These are phyloP conservation scores for Oemleria cerasiformis DNA, from an alignment of 306 rosid species.

Conservation along the genomic window DNA sequence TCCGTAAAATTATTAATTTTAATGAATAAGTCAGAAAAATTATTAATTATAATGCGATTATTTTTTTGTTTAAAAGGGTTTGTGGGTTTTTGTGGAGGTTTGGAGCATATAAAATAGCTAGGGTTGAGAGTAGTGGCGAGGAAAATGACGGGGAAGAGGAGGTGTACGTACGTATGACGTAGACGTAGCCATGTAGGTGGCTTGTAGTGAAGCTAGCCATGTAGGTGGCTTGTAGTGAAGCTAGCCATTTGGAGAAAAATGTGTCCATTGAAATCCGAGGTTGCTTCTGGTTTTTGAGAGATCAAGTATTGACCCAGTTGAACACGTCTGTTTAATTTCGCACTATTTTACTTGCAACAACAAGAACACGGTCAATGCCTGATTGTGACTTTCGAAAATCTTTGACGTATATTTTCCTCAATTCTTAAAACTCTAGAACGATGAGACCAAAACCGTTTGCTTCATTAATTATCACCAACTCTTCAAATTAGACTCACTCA, in stretches of 20 bases:
- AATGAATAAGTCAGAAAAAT: too few relatives aligned
- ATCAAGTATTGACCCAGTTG: background rate
- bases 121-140: background rate
- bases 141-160: background rate
- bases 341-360: background rate
- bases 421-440: background rate
- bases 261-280: background rate
- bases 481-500: background rate
- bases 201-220: background rate
- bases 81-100: background rate
- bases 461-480: background rate
- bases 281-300: background rate
- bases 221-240: background rate
- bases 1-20: too few relatives aligned
- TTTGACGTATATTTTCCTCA: background rate
- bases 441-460: background rate
- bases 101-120: background rate
- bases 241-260: background rate
- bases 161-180: too few relatives aligned
- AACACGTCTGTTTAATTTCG: conserved; percentile 14
- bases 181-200: too few relatives aligned
- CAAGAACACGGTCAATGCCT: conserved; percentile 21
- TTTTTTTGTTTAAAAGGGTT: too few relatives aligned
- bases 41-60: too few relatives aligned
- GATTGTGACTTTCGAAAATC: conserved; percentile 23